Percentiles rank a stretch among this genome's conserved stretches.
Conservation (phyloP, 768 basidiomycete species). For the Ramaria sp. region DNA sequence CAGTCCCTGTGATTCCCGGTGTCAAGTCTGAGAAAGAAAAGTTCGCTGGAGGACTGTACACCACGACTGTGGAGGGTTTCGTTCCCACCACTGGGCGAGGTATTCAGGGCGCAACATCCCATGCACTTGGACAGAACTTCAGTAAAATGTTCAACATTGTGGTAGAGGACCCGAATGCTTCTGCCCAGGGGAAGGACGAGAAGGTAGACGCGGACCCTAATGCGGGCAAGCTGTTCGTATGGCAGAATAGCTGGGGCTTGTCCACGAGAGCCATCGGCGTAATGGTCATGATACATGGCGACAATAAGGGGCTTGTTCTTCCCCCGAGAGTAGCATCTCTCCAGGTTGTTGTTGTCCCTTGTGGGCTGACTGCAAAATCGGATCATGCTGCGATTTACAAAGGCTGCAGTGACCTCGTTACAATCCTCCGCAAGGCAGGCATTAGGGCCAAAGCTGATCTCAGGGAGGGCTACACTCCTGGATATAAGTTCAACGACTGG, state of each 20-base stretch:
- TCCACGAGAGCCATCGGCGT: slow-evolving; percentile 95
- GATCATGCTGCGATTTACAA: slow-evolving; percentile 61
- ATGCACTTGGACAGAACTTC: slow-evolving; percentile 98
- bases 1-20: slow-evolving; percentile 94
- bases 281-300: slow-evolving; percentile 99
- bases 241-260: slow-evolving; percentile 99
- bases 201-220: slow-evolving; percentile 32
- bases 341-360: slow-evolving; percentile 87
- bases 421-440: slow-evolving; percentile 57
- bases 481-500: slow-evolving; percentile 99
- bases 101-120: slow-evolving; percentile 96
- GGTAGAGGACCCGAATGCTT: slow-evolving; percentile 77
- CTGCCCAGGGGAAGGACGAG: slow-evolving; percentile 12
- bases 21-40: slow-evolving; percentile 99
- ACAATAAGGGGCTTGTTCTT: slow-evolving; percentile 93
- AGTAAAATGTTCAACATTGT: slow-evolving; percentile 97
- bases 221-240: slow-evolving; percentile 64
- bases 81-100: slow-evolving; percentile 95
- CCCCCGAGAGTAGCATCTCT: slow-evolving; percentile 94
- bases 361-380: slow-evolving; percentile 84
- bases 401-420: slow-evolving; percentile 68
- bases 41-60: slow-evolving; percentile 96
- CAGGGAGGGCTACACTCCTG: slow-evolving; percentile 93
- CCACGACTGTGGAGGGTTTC: slow-evolving; percentile 97
- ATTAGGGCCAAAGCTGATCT: slow-evolving; percentile 84